phyloP scores from a whole-genome alignment of 495 filamentous ascomycete species.

The Aspergillus saccharolyticus region DNA sequence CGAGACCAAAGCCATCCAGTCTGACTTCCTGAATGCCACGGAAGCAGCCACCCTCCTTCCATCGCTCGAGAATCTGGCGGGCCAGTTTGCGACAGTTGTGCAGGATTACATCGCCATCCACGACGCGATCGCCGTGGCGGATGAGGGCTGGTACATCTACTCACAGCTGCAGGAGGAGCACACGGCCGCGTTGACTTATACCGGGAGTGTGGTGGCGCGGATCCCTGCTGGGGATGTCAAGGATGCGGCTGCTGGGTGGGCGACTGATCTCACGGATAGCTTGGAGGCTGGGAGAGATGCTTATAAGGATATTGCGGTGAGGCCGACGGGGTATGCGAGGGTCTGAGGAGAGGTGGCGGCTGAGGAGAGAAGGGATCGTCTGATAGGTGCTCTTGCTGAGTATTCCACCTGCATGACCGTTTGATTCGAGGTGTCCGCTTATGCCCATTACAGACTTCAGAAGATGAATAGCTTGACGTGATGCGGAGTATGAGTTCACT shows the following conservation, averaged over 20 bases:
- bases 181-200: neutral
- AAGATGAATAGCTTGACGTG: too few relatives aligned
- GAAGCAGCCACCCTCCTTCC: neutral
- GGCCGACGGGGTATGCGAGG: neutral
- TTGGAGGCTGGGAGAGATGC: neutral
- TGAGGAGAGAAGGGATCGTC: too few relatives aligned
- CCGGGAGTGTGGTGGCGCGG: neutral
- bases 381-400: too few relatives aligned
- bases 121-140: neutral
- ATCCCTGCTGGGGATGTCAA: neutral
- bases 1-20: conserved; percentile 1
- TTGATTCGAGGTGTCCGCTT: too few relatives aligned
- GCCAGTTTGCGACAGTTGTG: neutral
- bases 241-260: neutral
- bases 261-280: neutral
- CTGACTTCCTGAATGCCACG: neutral
- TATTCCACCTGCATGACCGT: too few relatives aligned
- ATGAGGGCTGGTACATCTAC: neutral
- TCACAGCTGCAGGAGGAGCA: conserved; percentile 4
- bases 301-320: conserved; percentile 2
- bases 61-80: neutral
- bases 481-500: too few relatives aligned
- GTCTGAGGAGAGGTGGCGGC: too few relatives aligned
- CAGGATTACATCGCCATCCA: neutral
- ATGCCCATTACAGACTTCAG: too few relatives aligned